Conservation (phyloP, 75 land plant genomes). For the Picea sitchensis region DNA sequence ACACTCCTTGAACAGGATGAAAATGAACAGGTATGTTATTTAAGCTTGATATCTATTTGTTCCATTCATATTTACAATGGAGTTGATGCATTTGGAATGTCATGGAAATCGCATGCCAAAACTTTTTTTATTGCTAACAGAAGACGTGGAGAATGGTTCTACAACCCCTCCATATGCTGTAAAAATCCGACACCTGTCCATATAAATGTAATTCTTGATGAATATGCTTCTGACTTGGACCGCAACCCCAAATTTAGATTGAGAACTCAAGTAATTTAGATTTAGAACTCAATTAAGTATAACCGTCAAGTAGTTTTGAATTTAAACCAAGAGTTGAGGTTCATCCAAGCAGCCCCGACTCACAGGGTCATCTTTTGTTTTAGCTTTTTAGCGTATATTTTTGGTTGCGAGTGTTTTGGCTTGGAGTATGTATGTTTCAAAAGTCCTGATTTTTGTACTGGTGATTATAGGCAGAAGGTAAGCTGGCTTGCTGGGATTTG, state of each 20-base stretch:
- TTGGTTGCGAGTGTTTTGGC: no score
- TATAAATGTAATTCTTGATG: no score
- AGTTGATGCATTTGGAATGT: neutral
- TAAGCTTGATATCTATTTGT: no score
- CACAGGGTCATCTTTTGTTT: no score
- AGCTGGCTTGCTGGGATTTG: no score
- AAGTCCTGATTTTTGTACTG: no score
- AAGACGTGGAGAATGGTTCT: no score
- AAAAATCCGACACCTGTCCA: neutral
- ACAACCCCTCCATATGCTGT: no score
- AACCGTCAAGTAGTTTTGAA: neutral
- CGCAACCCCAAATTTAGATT: neutral
- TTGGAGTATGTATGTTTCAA: no score
- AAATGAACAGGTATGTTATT: slow-evolving; percentile 57
- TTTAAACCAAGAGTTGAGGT: neutral
- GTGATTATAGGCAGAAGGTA: no score
- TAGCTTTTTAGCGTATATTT: no score
- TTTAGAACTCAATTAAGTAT: neutral
- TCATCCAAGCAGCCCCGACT: neutral
- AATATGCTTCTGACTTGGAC: neutral
- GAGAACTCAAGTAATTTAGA: neutral
- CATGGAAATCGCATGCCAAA: neutral
- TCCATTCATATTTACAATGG: neutral
- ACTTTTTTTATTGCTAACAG: neutral
- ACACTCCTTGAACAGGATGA: slow-evolving; percentile 55